Conservation (phyloP, 2,329 filamentous ascomycete species). For the Nemania abortiva region DNA sequence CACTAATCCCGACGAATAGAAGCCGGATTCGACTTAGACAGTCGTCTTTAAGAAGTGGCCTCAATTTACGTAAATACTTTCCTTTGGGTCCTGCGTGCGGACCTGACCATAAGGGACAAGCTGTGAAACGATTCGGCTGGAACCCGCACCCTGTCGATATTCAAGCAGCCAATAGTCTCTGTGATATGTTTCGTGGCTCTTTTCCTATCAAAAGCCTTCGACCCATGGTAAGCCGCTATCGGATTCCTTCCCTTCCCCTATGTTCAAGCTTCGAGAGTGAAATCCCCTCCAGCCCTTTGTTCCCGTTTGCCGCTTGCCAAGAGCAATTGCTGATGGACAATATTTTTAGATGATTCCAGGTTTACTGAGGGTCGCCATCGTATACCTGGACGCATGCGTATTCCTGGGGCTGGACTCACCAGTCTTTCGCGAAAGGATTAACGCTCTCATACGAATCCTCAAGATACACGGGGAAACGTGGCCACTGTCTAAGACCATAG, state of each 20-base stretch:
- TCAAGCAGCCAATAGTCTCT: conserved; percentile 51
- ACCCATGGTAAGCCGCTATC: conserved; percentile 38
- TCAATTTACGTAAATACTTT: conserved; percentile 51
- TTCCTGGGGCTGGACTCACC: conserved; percentile 51
- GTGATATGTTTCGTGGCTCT: conserved; percentile 50
- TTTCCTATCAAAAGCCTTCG: conserved; percentile 49
- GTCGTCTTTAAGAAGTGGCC: conserved; percentile 43
- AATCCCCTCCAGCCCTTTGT: neutral
- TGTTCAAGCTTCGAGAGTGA: neutral
- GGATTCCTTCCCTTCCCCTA: neutral
- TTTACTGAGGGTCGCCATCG: conserved; percentile 46
- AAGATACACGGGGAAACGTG: conserved; percentile 52
- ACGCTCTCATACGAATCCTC: conserved; percentile 49
- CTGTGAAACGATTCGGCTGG: conserved; percentile 50
- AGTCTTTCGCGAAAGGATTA: conserved; percentile 51
- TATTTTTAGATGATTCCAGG: conserved; percentile 40
- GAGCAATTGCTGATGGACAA: neutral
- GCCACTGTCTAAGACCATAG: conserved; percentile 52
- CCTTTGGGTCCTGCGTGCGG: conserved; percentile 47
- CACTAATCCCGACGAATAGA: conserved; percentile 36
- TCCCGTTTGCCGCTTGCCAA: neutral
- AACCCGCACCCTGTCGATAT: conserved; percentile 49
- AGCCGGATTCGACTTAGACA: conserved; percentile 49
- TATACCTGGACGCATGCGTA: conserved; percentile 52
- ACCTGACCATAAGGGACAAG: conserved; percentile 46